Percentiles rank a stretch among this genome's conserved stretches.
Conservation (phyloP, 169 alveolate genomes). For the Eimeria tenella region DNA sequence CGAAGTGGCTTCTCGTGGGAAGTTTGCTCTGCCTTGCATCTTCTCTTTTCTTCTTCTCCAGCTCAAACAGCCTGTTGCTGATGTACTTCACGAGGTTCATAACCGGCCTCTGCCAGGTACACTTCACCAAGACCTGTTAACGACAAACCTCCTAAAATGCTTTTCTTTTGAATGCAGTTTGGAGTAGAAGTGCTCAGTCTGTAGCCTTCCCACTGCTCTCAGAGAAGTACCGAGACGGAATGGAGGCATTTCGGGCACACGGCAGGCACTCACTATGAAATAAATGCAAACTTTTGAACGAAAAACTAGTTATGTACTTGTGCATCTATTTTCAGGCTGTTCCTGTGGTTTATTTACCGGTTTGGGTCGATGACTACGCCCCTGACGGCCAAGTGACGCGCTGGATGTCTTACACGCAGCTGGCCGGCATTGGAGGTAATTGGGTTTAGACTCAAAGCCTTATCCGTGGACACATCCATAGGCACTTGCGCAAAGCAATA, state of each 20-base stretch:
- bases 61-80: constrained; percentile 82
- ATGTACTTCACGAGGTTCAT: constrained; percentile 90
- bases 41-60: constrained; percentile 83
- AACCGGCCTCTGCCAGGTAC: constrained; percentile 86
- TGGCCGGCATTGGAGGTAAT: constrained; percentile 92
- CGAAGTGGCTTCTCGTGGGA: constrained; percentile 81
- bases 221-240: no score
- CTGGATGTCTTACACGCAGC: constrained; percentile 96
- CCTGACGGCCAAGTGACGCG: constrained; percentile 92
- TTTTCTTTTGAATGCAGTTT: no score
- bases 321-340: constrained; percentile 87
- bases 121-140: neutral
- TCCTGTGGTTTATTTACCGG: constrained; percentile 95
- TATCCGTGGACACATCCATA: neutral
- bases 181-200: no score
- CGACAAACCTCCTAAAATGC: no score
- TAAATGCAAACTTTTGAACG: no score
- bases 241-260: no score
- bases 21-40: constrained; percentile 82
- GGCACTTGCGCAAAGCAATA: no score
- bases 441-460: neutral
- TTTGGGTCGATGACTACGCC: constrained; percentile 96
- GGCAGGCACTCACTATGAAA: no score
- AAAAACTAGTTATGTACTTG: no score
- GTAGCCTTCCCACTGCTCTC: no score